Evolutionary conservation across 176 grass and related monocot species (phyloP).

Genomic region (sorghum (Sorghum bicolor)): Sorghum_bicolor_NCBIv3 NC_012873.2:59092501-59093000

Average conservation of each 20-base stretch:
- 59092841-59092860: not conserved
- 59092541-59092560: slow-evolving; percentile 75
- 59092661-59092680: slow-evolving; percentile 30
- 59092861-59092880: not conserved
- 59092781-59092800: slow-evolving; percentile 35
- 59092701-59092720: slow-evolving; percentile 28
- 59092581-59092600: slow-evolving; percentile 48
- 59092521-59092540: slow-evolving; percentile 57
- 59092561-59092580: slow-evolving; percentile 43
- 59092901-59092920: not conserved
- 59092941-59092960: slow-evolving; percentile 50
- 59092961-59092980: slow-evolving; percentile 34
- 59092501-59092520: slow-evolving; percentile 39
- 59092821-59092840: slow-evolving; percentile 43
- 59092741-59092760: slow-evolving; percentile 38
- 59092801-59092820: slow-evolving; percentile 31
- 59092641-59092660: slow-evolving; percentile 59
- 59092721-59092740: not conserved
- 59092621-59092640: slow-evolving; percentile 44
- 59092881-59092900: not conserved
- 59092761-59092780: slow-evolving; percentile 76
- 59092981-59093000: slow-evolving; percentile 55
- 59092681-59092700: slow-evolving; percentile 43
- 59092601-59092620: slow-evolving; percentile 66
- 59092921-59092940: slow-evolving; percentile 47